phyloP scores from a whole-genome alignment of 2,329 filamentous ascomycete genomes.

The Dryadomyces sulphureus region DNA sequence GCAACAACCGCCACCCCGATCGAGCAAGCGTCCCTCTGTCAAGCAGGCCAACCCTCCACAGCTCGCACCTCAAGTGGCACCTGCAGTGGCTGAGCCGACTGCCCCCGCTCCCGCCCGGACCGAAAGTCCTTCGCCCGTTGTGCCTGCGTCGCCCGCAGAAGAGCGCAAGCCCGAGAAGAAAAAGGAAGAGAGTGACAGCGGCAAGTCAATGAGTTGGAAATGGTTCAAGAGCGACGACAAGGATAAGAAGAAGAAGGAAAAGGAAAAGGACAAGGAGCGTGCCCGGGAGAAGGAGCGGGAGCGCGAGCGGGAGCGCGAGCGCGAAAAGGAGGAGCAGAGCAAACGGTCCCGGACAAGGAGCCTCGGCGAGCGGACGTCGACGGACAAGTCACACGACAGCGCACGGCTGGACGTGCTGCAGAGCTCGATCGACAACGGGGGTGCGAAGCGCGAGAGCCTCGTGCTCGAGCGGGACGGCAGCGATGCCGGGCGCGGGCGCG shows the following conservation, averaged over 20 bases:
- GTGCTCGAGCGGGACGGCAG: constrained; percentile 65
- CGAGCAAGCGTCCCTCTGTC: constrained; percentile 15
- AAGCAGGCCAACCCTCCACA: constrained; percentile 5
- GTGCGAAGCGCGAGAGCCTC: constrained; percentile 61
- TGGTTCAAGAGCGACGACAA: constrained; percentile 72
- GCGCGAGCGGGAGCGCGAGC: constrained; percentile 51
- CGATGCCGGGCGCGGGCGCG: constrained; percentile 52
- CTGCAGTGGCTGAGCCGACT: not conserved
- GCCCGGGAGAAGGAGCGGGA: constrained; percentile 48
- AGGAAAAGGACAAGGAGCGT: constrained; percentile 51
- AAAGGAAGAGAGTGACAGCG: constrained; percentile 44
- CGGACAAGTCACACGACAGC: constrained; percentile 55
- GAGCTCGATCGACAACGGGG: constrained; percentile 61
- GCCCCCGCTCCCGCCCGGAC: not conserved
- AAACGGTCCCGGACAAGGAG: constrained; percentile 51
- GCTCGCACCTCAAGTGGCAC: not conserved
- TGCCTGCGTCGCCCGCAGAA: constrained; percentile 54
- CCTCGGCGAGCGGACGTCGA: constrained; percentile 18
- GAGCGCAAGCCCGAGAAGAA: constrained; percentile 65
- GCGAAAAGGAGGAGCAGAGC: constrained; percentile 35
- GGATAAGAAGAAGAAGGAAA: constrained; percentile 52
- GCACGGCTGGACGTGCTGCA: constrained; percentile 77
- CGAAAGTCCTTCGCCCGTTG: not conserved
- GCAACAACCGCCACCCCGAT: constrained; percentile 17
- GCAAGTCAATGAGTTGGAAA: constrained; percentile 70